Evolutionary conservation across 139 green algal genomes (phyloP).

Genomic region (Chlorella ohadii): DNA sequence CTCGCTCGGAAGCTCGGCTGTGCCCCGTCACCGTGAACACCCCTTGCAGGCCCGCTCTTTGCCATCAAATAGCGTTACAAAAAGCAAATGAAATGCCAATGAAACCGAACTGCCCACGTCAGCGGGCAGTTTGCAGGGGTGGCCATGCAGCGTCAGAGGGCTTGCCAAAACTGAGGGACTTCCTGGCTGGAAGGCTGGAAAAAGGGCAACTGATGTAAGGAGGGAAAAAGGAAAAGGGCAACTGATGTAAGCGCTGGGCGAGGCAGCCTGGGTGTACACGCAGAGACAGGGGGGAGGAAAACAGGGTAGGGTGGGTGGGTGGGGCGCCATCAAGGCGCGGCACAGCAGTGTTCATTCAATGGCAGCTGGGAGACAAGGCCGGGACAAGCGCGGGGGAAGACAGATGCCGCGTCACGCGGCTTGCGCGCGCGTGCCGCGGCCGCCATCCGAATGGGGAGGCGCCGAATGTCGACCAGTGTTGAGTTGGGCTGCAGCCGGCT

Average conservation of each 20-base stretch:
- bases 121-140: neutral
- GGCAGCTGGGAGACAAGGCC: neutral
- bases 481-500: neutral
- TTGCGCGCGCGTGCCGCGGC: neutral
- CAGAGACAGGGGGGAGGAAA: no score
- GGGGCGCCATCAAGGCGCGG: no score
- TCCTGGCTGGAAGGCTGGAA: neutral
- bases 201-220: no score
- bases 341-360: no score
- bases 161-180: neutral
- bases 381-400: neutral
- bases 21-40: no score
- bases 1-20: no score
- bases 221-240: no score
- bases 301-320: no score
- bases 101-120: neutral
- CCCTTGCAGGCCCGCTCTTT: no score
- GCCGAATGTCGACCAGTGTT: neutral
- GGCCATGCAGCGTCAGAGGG: neutral
- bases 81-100: conserved; percentile 16
- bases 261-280: no score
- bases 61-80: neutral
- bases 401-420: neutral
- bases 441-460: no score
- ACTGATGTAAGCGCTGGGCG: no score